Evolutionary conservation across 257 asterid genomes (phyloP).

Genomic region (Fraxinus cuspidata): DNA sequence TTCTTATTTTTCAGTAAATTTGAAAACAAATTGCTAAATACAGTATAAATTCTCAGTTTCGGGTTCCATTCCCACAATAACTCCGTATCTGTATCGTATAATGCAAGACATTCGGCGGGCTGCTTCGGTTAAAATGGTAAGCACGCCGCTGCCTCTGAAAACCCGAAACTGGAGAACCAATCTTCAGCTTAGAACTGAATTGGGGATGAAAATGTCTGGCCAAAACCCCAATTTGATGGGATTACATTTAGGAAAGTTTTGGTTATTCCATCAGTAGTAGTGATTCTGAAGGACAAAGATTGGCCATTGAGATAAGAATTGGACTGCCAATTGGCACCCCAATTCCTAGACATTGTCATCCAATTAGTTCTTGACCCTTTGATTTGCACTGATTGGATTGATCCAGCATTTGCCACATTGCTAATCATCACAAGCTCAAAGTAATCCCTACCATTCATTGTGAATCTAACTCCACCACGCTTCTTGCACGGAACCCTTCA

Average conservation of each 20-base stretch:
- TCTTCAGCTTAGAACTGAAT: neutral
- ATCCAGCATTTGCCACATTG: slow-evolving; percentile 6
- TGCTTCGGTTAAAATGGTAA: neutral
- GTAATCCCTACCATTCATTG: neutral
- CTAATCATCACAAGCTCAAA: neutral
- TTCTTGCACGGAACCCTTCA: neutral
- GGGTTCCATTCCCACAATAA: neutral
- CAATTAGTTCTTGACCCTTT: neutral
- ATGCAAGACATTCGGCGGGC: slow-evolving; percentile 1
- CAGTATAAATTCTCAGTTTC: neutral
- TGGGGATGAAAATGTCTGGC: neutral
- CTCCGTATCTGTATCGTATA: neutral
- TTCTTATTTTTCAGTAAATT: slow-evolving; percentile 41
- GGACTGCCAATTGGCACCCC: neutral
- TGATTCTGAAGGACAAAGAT: neutral
- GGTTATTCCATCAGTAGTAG: neutral
- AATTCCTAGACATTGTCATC: neutral
- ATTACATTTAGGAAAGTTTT: neutral
- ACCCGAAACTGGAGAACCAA: neutral
- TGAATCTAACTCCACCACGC: neutral
- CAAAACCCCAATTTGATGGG: neutral
- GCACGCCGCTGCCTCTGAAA: neutral
- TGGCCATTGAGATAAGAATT: neutral
- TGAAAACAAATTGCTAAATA: slow-evolving; percentile 45
- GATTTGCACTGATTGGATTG: neutral